Conservation (phyloP, 352 stramenopile species). For the Peronosclerospora sorghi region DNA sequence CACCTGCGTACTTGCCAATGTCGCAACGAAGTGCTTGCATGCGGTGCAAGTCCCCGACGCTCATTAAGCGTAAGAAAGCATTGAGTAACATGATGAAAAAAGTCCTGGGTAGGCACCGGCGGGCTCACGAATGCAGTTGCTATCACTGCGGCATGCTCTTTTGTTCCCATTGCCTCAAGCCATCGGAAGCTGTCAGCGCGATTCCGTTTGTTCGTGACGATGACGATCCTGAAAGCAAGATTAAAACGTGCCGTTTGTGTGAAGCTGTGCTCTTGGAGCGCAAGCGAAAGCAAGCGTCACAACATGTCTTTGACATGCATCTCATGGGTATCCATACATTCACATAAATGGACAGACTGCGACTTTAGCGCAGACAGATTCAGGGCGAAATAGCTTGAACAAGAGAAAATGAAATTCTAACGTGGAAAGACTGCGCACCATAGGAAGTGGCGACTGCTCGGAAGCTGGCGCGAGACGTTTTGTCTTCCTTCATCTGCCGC, state of each 20-base stretch:
- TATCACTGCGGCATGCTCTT: constrained; percentile 78
- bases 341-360: constrained; percentile 13
- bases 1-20: constrained; percentile 35
- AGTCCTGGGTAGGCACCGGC: constrained; percentile 31
- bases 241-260: constrained; percentile 55
- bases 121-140: constrained; percentile 55
- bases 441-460: constrained; percentile 12
- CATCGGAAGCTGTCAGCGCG: constrained; percentile 29
- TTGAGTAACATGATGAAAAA: constrained; percentile 51
- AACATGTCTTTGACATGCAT: constrained; percentile 48
- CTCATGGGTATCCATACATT: constrained; percentile 34
- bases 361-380: constrained; percentile 12
- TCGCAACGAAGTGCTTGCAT: constrained; percentile 60
- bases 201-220: constrained; percentile 49
- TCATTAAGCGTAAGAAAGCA: constrained; percentile 36
- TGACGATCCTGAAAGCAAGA: constrained; percentile 35
- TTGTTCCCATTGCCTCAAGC: constrained; percentile 52
- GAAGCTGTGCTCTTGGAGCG: constrained; percentile 49
- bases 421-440: constrained; percentile 12
- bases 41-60: constrained; percentile 40
- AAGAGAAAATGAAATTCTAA: constrained; percentile 18
- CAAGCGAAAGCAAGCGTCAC: constrained; percentile 36
- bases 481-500: constrained; percentile 15
- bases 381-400: constrained; percentile 15
- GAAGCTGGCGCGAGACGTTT: constrained; percentile 7